Conservation (phyloP, 345 rosid genomes). For the Populus davidiana region DNA sequence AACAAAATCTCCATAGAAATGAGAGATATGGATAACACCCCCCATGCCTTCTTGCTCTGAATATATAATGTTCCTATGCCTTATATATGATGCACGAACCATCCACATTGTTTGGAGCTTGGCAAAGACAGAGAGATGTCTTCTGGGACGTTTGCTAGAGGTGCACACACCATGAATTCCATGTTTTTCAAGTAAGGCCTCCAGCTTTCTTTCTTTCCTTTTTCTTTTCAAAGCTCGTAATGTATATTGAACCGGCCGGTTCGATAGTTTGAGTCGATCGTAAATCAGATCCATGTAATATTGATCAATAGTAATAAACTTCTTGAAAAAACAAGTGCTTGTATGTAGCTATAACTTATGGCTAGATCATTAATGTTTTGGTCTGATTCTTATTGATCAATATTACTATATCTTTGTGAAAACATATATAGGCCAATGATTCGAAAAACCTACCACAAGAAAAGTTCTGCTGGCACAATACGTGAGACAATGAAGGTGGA, state of each 20-base stretch:
- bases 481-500: constrained; percentile 20
- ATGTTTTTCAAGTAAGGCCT: constrained; percentile 34
- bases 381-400: background rate
- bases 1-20: constrained; percentile 23
- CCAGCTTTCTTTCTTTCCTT: background rate
- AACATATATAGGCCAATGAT: constrained; percentile 24
- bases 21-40: constrained; percentile 22
- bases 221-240: no score
- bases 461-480: constrained; percentile 8
- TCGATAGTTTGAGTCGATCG: no score
- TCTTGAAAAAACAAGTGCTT: no score
- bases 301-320: no score
- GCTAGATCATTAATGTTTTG: background rate
- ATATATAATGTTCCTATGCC: no score
- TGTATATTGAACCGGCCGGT: no score
- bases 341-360: no score
- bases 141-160: constrained; percentile 27
- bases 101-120: background rate
- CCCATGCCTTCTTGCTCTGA: background rate
- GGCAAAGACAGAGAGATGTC: background rate
- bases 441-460: constrained; percentile 32
- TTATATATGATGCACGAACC: background rate
- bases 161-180: constrained; percentile 35
- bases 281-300: no score
- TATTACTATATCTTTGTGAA: background rate